Percentiles rank a stretch among this genome's conserved stretches.
These are phyloP conservation scores for Vitis riparia DNA, from an alignment of 164 flowering plant species.

Conservation along the genomic window DNA sequence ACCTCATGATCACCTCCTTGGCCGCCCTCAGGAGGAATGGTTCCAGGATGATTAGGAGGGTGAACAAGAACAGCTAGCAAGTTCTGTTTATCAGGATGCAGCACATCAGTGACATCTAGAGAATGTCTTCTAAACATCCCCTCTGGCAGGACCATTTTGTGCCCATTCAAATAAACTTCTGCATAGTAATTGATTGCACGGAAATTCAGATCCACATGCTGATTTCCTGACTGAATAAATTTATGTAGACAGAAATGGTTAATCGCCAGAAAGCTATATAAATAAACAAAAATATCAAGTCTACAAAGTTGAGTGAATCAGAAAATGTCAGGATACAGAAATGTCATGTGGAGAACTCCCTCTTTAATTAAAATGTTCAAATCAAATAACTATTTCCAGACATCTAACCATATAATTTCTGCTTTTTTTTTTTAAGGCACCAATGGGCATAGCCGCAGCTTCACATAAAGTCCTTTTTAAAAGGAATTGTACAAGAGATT, in stretches of 20 bases:
- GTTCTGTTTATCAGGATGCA: conserved; percentile 76
- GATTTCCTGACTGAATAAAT: conserved; percentile 59
- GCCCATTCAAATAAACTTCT: conserved; percentile 91
- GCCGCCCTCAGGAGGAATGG: conserved; percentile 86
- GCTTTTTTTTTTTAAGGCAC: no score
- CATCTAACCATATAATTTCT: no score
- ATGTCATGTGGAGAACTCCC: not conserved
- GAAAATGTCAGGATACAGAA: not conserved
- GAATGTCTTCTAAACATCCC: conserved; percentile 97
- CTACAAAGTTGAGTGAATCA: not conserved
- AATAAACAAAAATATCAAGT: not conserved
- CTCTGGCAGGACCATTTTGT: conserved; percentile 70
- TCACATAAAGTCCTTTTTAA: no score
- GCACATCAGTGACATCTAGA: conserved; percentile 75
- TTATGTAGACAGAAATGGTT: conserved; percentile 12
- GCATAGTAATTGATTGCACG: conserved; percentile 95
- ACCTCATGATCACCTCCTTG: conserved; percentile 99
- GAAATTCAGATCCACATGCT: conserved; percentile 80
- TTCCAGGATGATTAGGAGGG: conserved; percentile 95
- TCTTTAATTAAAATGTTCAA: not conserved
- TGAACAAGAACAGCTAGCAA: conserved; percentile 85
- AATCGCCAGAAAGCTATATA: not conserved
- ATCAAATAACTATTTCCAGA: not conserved
- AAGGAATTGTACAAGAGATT: no score
- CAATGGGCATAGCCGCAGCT: no score